Conservation (phyloP, 805 yeast species). For the Deakozyma indianensis region DNA sequence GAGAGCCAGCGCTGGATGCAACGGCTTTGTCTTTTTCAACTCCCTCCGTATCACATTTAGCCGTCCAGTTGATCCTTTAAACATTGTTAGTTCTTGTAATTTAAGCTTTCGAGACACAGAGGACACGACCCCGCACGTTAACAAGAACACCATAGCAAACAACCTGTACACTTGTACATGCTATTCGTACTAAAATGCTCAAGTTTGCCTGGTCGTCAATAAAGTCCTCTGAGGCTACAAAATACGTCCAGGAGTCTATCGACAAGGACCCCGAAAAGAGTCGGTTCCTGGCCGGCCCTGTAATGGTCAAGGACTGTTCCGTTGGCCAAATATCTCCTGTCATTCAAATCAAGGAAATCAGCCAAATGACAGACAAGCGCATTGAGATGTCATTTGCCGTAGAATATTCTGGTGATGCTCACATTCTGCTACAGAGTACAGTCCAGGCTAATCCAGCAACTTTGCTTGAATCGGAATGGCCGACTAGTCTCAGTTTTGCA, state of each 20-base stretch:
- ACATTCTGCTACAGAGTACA: constrained; percentile 51
- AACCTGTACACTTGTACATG: no score
- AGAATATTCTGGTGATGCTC: constrained; percentile 62
- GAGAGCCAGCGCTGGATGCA: no score
- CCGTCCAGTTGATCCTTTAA: no score
- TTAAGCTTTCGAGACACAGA: no score
- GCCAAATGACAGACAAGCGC: constrained; percentile 55
- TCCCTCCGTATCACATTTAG: no score
- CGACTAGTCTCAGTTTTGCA: constrained; percentile 8
- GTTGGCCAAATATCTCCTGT: constrained; percentile 65
- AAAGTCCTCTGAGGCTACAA: neutral
- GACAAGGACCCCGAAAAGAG: constrained; percentile 1
- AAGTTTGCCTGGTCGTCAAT: constrained; percentile 1
- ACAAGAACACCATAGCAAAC: no score
- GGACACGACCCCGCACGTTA: no score
- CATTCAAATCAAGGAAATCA: constrained; percentile 64
- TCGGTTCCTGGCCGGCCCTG: constrained; percentile 17
- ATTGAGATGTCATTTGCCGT: constrained; percentile 46
- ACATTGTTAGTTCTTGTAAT: no score
- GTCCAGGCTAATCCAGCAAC: constrained; percentile 55
- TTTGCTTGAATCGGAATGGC: constrained; percentile 17
- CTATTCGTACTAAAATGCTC: neutral
- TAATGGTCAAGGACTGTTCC: constrained; percentile 50
- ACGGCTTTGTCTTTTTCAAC: no score
- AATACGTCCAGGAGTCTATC: neutral